Percentiles rank a stretch among this genome's conserved stretches.
These are phyloP conservation scores for Penicillium sp. DNA, from an alignment of 2,329 filamentous ascomycete genomes.

Conservation along the genomic window DNA sequence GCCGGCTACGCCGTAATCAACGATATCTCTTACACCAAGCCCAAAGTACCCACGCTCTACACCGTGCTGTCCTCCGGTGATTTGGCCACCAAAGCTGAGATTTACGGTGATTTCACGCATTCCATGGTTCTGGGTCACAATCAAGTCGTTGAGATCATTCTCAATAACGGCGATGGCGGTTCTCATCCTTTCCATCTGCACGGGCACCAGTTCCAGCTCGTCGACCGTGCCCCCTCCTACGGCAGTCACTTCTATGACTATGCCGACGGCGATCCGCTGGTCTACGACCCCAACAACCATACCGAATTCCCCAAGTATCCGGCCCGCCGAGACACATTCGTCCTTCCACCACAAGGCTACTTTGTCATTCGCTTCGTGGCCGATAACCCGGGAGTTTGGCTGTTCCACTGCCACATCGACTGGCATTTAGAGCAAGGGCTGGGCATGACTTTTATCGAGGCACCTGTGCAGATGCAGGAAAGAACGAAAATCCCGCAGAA, in stretches of 20 bases:
- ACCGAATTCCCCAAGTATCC: conserved; percentile 49
- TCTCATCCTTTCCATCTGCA: conserved; percentile 49
- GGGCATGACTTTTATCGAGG: conserved; percentile 58
- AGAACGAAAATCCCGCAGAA: conserved; percentile 55
- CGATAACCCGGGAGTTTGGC: conserved; percentile 52
- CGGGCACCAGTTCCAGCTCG: conserved; percentile 60
- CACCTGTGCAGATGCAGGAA: conserved; percentile 57
- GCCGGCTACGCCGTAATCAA: conserved; percentile 44
- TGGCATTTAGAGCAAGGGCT: conserved; percentile 69
- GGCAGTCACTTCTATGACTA: conserved; percentile 52
- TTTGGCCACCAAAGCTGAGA: conserved; percentile 48
- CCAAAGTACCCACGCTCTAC: conserved; percentile 24
- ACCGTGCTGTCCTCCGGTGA: conserved; percentile 33
- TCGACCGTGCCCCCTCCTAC: conserved; percentile 53
- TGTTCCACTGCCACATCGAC: conserved; percentile 77
- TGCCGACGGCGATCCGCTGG: conserved; percentile 32
- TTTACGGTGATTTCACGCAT: conserved; percentile 63
- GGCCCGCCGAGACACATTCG: conserved; percentile 63
- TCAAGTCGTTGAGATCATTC: conserved; percentile 39
- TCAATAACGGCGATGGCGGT: conserved; percentile 41
- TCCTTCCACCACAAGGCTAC: conserved; percentile 60
- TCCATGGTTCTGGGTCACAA: conserved; percentile 37
- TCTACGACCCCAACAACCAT: conserved; percentile 23
- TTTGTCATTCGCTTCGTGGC: conserved; percentile 53
- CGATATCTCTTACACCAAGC: conserved; percentile 21